These are phyloP conservation scores for Penicillium hesseltinei DNA, from an alignment of 2,329 filamentous ascomycete species.

Conservation along the genomic window DNA sequence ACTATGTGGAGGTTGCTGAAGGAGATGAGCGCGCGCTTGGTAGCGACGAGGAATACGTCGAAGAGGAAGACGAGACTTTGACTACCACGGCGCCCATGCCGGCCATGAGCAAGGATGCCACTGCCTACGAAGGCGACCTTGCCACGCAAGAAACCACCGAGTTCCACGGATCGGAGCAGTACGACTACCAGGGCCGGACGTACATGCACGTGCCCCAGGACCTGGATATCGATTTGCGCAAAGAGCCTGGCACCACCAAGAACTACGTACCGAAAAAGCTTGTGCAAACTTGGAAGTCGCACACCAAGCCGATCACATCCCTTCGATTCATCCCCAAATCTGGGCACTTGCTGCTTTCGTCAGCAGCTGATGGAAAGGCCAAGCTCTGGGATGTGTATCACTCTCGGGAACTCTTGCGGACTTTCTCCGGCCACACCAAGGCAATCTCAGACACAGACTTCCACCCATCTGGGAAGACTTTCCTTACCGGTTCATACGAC, in stretches of 20 bases:
- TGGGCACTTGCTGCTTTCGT: slow-evolving; percentile 83
- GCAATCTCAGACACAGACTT: slow-evolving; percentile 87
- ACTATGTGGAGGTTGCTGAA: slow-evolving; percentile 63
- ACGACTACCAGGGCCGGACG: slow-evolving; percentile 91
- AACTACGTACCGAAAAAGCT: slow-evolving; percentile 96
- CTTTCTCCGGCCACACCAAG: slow-evolving; percentile 88
- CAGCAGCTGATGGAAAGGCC: slow-evolving; percentile 85
- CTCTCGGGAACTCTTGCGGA: slow-evolving; percentile 79
- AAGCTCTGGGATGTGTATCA: slow-evolving; percentile 97
- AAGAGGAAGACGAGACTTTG: slow-evolving; percentile 60
- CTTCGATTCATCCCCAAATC: slow-evolving; percentile 85
- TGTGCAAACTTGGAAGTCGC: slow-evolving; percentile 82
- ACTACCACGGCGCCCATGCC: slow-evolving; percentile 49
- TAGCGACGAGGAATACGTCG: slow-evolving; percentile 75
- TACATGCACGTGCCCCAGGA: slow-evolving; percentile 98
- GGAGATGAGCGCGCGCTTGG: slow-evolving; percentile 67
- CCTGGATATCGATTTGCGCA: slow-evolving; percentile 78
- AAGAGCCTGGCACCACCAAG: slow-evolving; percentile 74
- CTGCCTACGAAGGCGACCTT: slow-evolving; percentile 52
- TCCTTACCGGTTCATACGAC: slow-evolving; percentile 89
- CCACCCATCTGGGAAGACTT: slow-evolving; percentile 76
- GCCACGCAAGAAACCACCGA: slow-evolving; percentile 75
- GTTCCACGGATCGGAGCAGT: slow-evolving; percentile 79
- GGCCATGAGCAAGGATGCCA: slow-evolving; percentile 51
- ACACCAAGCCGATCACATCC: slow-evolving; percentile 81